phyloP scores from a whole-genome alignment of 2,329 filamentous ascomycete genomes.

The Colletotrichum sp. region DNA sequence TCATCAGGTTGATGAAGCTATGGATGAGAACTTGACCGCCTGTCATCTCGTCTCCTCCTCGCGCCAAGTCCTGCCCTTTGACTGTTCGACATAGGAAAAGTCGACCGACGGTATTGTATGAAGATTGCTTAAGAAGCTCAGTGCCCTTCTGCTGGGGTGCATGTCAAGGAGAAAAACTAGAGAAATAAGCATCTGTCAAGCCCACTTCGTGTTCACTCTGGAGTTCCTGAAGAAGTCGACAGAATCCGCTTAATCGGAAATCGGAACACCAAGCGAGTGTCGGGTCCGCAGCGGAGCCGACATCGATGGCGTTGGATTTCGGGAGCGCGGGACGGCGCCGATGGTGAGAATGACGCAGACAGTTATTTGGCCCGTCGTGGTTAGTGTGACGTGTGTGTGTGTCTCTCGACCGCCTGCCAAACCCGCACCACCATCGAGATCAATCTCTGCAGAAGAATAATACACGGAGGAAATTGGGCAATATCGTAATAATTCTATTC shows the following conservation, averaged over 20 bases:
- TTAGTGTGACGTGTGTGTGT: not conserved
- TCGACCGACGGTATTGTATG: rapidly evolving
- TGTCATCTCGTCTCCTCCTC: not conserved
- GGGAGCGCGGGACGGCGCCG: not conserved
- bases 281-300: not conserved
- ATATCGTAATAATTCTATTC: not conserved
- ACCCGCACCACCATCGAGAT: not conserved
- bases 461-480: not conserved
- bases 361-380: not conserved
- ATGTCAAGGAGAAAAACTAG: not conserved
- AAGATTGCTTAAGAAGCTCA: rapidly evolving
- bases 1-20: not conserved
- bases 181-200: not conserved
- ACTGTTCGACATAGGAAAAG: rapidly evolving
- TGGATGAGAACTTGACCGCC: rapidly evolving
- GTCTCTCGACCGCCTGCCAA: not conserved
- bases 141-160: rapidly evolving
- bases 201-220: not conserved
- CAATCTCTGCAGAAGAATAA: not conserved
- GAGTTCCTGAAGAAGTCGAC: not conserved
- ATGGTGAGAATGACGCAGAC: not conserved
- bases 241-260: not conserved
- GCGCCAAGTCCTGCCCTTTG: rapidly evolving
- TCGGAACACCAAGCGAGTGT: not conserved
- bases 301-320: not conserved